Conservation (phyloP, 768 basidiomycete species). For the Mycena chlorophos region DNA sequence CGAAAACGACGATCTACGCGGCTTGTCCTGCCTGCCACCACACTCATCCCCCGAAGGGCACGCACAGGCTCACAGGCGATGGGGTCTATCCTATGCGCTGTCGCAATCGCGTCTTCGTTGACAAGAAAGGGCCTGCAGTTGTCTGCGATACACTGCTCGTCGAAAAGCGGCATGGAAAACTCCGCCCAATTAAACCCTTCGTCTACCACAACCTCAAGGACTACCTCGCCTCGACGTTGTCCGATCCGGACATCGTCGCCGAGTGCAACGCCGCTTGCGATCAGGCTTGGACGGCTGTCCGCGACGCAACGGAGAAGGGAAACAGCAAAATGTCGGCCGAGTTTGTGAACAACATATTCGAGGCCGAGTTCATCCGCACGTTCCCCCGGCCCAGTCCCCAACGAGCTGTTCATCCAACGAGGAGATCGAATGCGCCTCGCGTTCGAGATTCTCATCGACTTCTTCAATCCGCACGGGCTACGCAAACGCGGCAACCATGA, state of each 20-base stretch:
- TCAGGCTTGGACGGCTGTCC: constrained; percentile 1
- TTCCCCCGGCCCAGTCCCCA: constrained; percentile 25
- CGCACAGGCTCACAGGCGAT: background rate
- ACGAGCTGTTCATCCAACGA: constrained; percentile 15
- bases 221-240: constrained; percentile 13
- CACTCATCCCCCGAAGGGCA: constrained; percentile 1
- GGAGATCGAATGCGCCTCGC: constrained; percentile 13
- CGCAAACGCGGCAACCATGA: constrained; percentile 7
- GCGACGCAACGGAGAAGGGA: background rate
- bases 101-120: background rate
- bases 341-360: constrained; percentile 13
- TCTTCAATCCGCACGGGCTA: constrained; percentile 28
- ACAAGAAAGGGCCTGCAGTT: background rate
- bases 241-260: constrained; percentile 4
- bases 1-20: constrained; percentile 4
- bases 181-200: constrained; percentile 14
- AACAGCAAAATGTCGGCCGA: constrained; percentile 1
- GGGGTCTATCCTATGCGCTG: background rate
- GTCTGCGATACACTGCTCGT: background rate
- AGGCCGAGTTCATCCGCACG: constrained; percentile 23
- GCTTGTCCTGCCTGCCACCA: constrained; percentile 6
- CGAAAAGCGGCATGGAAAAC: background rate
- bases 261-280: constrained; percentile 12
- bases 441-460: constrained; percentile 25
- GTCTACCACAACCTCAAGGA: constrained; percentile 16